Conservation (phyloP, 1,284 basidiomycete genomes). For the Leccinum discolor region DNA sequence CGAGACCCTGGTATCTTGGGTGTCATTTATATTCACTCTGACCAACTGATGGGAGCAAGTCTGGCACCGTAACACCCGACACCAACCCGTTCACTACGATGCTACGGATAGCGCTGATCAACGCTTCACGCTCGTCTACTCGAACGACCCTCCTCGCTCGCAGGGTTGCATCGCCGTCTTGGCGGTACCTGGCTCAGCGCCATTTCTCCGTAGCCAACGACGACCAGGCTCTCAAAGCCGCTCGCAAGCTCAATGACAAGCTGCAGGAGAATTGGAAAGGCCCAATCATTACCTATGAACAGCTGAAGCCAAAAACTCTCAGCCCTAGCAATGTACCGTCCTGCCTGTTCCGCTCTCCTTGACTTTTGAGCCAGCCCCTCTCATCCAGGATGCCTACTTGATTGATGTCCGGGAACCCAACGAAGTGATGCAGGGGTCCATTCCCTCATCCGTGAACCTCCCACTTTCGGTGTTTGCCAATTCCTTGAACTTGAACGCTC, state of each 20-base stretch:
- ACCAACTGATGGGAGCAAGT: neutral
- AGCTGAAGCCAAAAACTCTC: slow-evolving; percentile 82
- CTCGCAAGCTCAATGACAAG: slow-evolving; percentile 44
- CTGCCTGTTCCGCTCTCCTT: neutral
- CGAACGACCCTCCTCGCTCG: slow-evolving; percentile 9
- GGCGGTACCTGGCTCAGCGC: slow-evolving; percentile 16
- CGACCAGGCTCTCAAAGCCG: slow-evolving; percentile 37
- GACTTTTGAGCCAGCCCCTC: neutral
- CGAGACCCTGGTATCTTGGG: neutral
- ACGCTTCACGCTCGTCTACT: slow-evolving; percentile 11
- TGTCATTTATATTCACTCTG: neutral
- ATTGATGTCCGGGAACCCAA: slow-evolving; percentile 95
- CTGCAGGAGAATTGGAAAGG: slow-evolving; percentile 71
- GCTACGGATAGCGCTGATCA: slow-evolving; percentile 24
- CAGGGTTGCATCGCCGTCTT: slow-evolving; percentile 7
- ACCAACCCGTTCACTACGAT: slow-evolving; percentile 14
- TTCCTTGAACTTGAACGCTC: slow-evolving; percentile 64
- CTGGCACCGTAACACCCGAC: neutral
- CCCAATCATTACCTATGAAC: slow-evolving; percentile 75
- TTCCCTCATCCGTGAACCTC: slow-evolving; percentile 94
- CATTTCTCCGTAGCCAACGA: slow-evolving; percentile 29
- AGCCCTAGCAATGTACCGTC: slow-evolving; percentile 77
- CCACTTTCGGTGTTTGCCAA: slow-evolving; percentile 82
- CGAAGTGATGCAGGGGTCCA: slow-evolving; percentile 92
- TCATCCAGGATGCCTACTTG: slow-evolving; percentile 70